Evolutionary conservation across 2,329 filamentous ascomycete species (phyloP).

Genomic region (Botryotinia calthae): DNA sequence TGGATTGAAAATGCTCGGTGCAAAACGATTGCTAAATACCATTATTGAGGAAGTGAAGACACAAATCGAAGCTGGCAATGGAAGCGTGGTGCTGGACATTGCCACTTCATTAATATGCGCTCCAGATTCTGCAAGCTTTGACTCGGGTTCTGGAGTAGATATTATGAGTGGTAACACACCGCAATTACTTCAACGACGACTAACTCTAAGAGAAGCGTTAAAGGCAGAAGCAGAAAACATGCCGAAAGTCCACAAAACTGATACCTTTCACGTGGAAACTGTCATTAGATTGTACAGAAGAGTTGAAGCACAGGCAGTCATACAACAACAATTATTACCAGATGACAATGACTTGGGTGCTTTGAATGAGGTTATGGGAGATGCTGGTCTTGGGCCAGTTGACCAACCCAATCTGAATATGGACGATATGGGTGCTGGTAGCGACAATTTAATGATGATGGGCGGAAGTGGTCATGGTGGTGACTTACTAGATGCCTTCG

Average conservation of each 20-base stretch:
- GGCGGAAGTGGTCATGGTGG: slow-evolving; percentile 21
- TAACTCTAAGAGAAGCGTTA: slow-evolving; percentile 37
- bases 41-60: slow-evolving; percentile 67
- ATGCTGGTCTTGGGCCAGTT: slow-evolving; percentile 22
- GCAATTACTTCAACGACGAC: slow-evolving; percentile 31
- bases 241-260: slow-evolving; percentile 33
- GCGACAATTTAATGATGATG: slow-evolving; percentile 30
- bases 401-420: slow-evolving; percentile 21
- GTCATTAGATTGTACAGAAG: slow-evolving; percentile 36
- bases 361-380: slow-evolving; percentile 23
- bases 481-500: slow-evolving; percentile 26
- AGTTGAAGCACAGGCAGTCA: slow-evolving; percentile 34
- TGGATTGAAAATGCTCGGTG: slow-evolving; percentile 59
- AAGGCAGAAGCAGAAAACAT: slow-evolving; percentile 34
- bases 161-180: slow-evolving; percentile 20
- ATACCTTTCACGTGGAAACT: slow-evolving; percentile 34
- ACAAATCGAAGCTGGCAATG: slow-evolving; percentile 58
- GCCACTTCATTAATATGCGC: slow-evolving; percentile 68
- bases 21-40: slow-evolving; percentile 56
- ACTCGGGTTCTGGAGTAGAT: slow-evolving; percentile 23
- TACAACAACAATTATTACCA: slow-evolving; percentile 25
- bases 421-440: slow-evolving; percentile 12
- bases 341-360: slow-evolving; percentile 19
- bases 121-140: slow-evolving; percentile 48
- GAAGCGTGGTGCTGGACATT: slow-evolving; percentile 64